Evolutionary conservation across 2,329 filamentous ascomycete species (phyloP).

Genomic region (Exophiala aquamarina): DNA sequence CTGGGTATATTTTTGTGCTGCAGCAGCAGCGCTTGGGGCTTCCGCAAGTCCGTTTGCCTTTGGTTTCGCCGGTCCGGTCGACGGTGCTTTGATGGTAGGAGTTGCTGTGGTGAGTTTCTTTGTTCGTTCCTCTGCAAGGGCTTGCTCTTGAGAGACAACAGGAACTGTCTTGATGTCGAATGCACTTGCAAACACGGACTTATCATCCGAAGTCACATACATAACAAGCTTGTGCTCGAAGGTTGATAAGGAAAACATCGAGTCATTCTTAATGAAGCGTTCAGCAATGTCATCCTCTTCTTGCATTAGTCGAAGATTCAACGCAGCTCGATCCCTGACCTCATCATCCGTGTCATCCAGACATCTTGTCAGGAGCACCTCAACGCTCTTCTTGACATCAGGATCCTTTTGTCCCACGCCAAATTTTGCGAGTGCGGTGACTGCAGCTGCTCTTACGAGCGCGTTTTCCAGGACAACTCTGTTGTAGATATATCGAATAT

Average conservation of each 20-base stretch:
- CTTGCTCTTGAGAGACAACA: conserved; percentile 91
- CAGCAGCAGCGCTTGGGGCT: conserved; percentile 72
- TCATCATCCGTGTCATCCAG: conserved; percentile 97
- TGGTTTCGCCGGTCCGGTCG: conserved; percentile 72
- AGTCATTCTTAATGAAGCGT: conserved; percentile 93
- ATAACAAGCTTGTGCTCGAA: conserved; percentile 97
- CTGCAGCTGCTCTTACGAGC: conserved; percentile 89
- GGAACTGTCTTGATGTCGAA: conserved; percentile 93
- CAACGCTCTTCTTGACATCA: conserved; percentile 94
- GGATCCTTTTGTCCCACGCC: conserved; percentile 94
- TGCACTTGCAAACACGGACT: conserved; percentile 75
- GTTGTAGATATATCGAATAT: conserved; percentile 99
- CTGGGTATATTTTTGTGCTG: conserved; percentile 84
- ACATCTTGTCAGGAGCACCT: conserved; percentile 87
- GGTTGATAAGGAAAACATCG: conserved; percentile 89
- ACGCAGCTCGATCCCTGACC: conserved; percentile 88
- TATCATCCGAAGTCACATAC: conserved; percentile 92
- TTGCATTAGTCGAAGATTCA: conserved; percentile 89
- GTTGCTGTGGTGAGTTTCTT: conserved; percentile 95
- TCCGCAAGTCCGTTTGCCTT: conserved; percentile 68
- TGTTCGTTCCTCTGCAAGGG: conserved; percentile 90
- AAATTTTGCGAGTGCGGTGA: conserved; percentile 94
- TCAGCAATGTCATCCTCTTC: conserved; percentile 85
- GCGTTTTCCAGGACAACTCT: conserved; percentile 96
- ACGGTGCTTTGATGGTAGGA: conserved; percentile 90